Percentiles rank a stretch among this genome's conserved stretches.
Conservation (phyloP, 2,329 filamentous ascomycete species). For the Pestalotiopsis sp. region DNA sequence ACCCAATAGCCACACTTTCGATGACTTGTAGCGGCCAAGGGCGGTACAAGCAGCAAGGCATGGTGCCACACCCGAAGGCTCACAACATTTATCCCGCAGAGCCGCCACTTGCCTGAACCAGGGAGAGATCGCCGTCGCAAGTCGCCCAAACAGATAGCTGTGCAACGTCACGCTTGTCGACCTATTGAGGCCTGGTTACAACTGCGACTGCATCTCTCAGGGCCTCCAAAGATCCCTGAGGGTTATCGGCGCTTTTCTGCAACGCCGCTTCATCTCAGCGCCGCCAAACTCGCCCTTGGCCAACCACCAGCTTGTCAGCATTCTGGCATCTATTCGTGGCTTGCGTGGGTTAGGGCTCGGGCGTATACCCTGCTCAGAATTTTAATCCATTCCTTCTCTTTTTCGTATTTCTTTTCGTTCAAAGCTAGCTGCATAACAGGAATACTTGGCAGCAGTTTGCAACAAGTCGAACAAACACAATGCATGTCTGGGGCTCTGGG, state of each 20-base stretch:
- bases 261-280: neutral
- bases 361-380: neutral
- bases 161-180: neutral
- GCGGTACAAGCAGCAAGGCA: neutral
- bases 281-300: neutral
- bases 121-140: conserved; percentile 10
- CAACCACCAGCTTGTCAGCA: neutral
- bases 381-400: neutral
- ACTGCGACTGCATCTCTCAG: neutral
- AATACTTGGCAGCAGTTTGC: neutral
- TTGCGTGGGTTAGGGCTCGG: neutral
- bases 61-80: conserved; percentile 11
- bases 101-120: conserved; percentile 20
- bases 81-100: conserved; percentile 24
- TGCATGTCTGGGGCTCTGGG: neutral
- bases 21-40: neutral
- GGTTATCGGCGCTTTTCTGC: neutral
- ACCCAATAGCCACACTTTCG: neutral
- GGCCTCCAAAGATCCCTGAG: neutral
- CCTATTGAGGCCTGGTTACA: neutral
- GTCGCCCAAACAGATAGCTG: neutral
- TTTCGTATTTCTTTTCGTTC: neutral
- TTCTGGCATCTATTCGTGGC: neutral
- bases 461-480: neutral
- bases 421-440: neutral